These are phyloP conservation scores for Boehmeria nivea DNA, from an alignment of 306 rosid genomes.

Conservation along the genomic window DNA sequence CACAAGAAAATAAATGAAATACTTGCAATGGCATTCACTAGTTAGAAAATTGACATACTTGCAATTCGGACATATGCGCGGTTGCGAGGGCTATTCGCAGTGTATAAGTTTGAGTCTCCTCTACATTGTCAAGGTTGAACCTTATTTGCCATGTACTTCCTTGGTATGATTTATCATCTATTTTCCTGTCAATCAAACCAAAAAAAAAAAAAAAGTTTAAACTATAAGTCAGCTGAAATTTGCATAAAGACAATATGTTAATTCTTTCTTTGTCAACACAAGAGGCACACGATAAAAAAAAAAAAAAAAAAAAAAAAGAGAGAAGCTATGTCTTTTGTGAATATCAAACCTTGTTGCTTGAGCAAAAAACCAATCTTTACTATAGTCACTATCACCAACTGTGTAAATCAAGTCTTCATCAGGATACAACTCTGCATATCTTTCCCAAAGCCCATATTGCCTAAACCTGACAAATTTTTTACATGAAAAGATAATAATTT, in stretches of 20 bases:
- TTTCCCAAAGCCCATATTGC: conserved; percentile 49
- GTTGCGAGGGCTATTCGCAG: conserved; percentile 42
- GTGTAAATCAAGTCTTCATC: conserved; percentile 33
- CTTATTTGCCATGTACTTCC: conserved; percentile 47
- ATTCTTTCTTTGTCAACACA: too few relatives aligned
- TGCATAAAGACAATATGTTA: too few relatives aligned
- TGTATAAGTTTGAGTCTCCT: conserved; percentile 17
- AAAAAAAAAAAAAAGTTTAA: background rate
- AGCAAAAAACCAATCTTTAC: conserved; percentile 40
- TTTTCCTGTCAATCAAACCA: conserved; percentile 17
- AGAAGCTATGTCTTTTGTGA: too few relatives aligned
- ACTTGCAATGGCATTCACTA: background rate
- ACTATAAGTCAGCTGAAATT: background rate
- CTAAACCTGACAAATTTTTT: conserved; percentile 26
- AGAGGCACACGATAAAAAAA: too few relatives aligned
- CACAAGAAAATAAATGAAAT: background rate
- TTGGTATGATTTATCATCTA: conserved; percentile 22
- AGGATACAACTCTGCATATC: conserved; percentile 38
- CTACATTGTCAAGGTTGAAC: conserved; percentile 23
- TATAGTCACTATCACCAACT: conserved; percentile 25
- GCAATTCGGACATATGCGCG: conserved; percentile 30
- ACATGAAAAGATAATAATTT: background rate
- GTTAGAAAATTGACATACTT: conserved; percentile 19
- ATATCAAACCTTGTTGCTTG: conserved; percentile 33
- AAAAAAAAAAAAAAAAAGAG: too few relatives aligned